Conservation (phyloP, 1,284 basidiomycete species). For the Pseudozyma sp. region DNA sequence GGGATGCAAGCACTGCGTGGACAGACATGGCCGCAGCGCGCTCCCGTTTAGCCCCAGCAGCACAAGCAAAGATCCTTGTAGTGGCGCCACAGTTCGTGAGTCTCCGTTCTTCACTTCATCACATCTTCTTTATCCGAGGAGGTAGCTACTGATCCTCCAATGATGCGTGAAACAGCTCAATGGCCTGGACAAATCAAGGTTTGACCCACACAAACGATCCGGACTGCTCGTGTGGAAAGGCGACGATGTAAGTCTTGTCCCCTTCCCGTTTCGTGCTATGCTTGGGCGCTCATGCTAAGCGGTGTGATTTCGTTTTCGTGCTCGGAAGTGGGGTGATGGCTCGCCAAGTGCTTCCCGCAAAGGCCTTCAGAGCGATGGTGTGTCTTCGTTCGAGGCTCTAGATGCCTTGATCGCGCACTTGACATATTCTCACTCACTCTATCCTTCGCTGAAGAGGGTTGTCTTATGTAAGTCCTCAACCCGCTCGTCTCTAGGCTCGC, state of each 20-base stretch:
- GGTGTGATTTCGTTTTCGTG: too few species aligned
- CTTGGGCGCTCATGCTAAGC: background rate
- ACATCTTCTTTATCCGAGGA: too few species aligned
- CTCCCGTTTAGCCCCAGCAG: background rate
- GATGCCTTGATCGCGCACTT: slow-evolving; percentile 35
- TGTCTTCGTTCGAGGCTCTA: slow-evolving; percentile 48
- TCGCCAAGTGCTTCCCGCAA: background rate
- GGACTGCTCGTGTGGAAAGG: slow-evolving; percentile 44
- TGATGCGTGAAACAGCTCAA: slow-evolving; percentile 32
- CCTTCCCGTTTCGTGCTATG: background rate
- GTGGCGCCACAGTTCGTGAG: slow-evolving; percentile 32
- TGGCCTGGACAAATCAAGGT: slow-evolving; percentile 39
- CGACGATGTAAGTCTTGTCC: slow-evolving; percentile 32
- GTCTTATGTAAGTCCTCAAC: slow-evolving; percentile 52
- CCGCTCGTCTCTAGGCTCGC: too few species aligned
- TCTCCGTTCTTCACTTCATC: background rate
- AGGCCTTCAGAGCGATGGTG: background rate
- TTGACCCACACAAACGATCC: background rate
- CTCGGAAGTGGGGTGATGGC: slow-evolving; percentile 59
- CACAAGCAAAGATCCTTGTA: slow-evolving; percentile 2
- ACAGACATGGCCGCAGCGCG: slow-evolving; percentile 17
- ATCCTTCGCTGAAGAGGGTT: slow-evolving; percentile 13
- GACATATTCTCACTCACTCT: background rate
- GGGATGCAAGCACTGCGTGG: slow-evolving; percentile 14
- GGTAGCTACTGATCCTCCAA: too few species aligned